These are phyloP conservation scores for Cercospora sojina DNA, from an alignment of 2,329 filamentous ascomycete genomes.

Conservation along the genomic window DNA sequence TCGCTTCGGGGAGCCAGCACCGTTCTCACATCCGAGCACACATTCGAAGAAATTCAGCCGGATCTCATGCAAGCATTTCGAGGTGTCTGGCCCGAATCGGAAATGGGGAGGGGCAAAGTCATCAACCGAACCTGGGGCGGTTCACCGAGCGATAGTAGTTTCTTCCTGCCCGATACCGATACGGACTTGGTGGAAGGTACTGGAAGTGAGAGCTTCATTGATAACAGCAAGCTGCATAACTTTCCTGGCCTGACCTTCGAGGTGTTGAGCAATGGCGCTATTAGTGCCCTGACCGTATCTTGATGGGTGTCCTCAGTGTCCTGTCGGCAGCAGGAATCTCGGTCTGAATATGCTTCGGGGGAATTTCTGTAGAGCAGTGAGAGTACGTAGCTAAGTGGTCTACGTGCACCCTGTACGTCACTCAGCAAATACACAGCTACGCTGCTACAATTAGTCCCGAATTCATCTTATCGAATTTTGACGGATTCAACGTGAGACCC, in stretches of 20 bases:
- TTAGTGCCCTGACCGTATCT: slow-evolving; percentile 72
- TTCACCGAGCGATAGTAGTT: slow-evolving; percentile 35
- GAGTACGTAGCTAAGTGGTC: background rate
- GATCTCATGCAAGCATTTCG: slow-evolving; percentile 37
- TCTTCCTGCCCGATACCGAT: slow-evolving; percentile 38
- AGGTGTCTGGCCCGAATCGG: slow-evolving; percentile 58
- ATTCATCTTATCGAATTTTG: background rate
- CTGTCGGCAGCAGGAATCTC: background rate
- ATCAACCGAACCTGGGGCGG: slow-evolving; percentile 41
- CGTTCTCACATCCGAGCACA: slow-evolving; percentile 70
- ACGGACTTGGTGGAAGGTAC: slow-evolving; percentile 44
- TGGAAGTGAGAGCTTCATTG: slow-evolving; percentile 55
- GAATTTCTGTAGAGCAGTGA: background rate
- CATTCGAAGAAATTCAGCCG: slow-evolving; percentile 67
- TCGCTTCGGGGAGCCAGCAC: slow-evolving; percentile 44
- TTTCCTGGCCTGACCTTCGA: slow-evolving; percentile 95
- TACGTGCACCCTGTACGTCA: background rate
- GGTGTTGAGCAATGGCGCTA: slow-evolving; percentile 85
- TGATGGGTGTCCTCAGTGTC: slow-evolving; percentile 15
- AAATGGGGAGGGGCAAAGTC: slow-evolving; percentile 45
- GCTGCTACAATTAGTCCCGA: background rate
- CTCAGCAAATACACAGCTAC: background rate
- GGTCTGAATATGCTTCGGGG: background rate
- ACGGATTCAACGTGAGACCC: background rate
- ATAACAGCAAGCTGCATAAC: slow-evolving; percentile 82